Evolutionary conservation across 768 basidiomycete species (phyloP).

Genomic region (Pisolithus sp.): DNA sequence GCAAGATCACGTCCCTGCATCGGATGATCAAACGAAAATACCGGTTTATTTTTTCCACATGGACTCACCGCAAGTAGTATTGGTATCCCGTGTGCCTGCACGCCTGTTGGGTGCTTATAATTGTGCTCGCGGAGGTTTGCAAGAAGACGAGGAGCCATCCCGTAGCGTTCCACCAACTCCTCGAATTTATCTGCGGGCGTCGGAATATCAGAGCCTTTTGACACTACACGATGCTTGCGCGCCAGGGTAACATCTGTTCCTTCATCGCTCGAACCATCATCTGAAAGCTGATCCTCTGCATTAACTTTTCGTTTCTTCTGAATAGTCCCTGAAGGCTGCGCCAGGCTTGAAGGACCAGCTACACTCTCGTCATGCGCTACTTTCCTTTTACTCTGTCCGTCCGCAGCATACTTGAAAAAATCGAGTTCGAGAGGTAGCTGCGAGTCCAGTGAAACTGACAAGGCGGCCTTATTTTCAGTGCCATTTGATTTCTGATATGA

Average conservation of each 20-base stretch:
- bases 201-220: conserved; percentile 72
- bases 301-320: conserved; percentile 27
- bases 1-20: conserved; percentile 74
- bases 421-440: conserved; percentile 76
- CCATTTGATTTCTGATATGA: conserved; percentile 20
- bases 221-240: conserved; percentile 56
- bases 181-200: conserved; percentile 51
- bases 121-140: conserved; percentile 57
- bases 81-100: conserved; percentile 76
- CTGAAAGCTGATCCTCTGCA: conserved; percentile 17
- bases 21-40: conserved; percentile 3
- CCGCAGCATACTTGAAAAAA: conserved; percentile 84
- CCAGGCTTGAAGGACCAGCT: conserved; percentile 5
- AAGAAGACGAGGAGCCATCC: conserved; percentile 53
- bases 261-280: conserved; percentile 16
- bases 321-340: conserved; percentile 6
- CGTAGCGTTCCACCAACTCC: conserved; percentile 50
- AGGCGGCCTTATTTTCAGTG: conserved; percentile 18
- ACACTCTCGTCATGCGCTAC: conserved; percentile 12
- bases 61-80: conserved; percentile 66
- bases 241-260: conserved; percentile 17
- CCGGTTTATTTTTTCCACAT: neutral
- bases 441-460: conserved; percentile 25
- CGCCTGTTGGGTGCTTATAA: conserved; percentile 66
- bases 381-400: conserved; percentile 49